Conservation (phyloP, 2,329 filamentous ascomycete species). For the Mycogone perniciosa region DNA sequence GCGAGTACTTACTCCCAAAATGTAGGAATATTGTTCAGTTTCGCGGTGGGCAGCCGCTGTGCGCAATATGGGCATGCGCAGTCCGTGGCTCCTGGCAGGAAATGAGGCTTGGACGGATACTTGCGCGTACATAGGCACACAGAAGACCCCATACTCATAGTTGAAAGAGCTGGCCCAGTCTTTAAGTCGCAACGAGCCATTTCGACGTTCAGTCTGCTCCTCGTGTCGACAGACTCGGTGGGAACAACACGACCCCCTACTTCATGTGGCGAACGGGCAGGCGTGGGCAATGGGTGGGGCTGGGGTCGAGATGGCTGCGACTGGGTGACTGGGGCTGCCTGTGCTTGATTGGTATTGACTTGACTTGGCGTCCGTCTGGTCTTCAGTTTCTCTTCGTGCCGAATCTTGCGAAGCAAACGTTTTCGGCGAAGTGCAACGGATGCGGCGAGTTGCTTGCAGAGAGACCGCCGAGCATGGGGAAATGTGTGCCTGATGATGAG, state of each 20-base stretch:
- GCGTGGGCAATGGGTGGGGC: no score
- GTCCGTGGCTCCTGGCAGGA: neutral
- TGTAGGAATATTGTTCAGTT: neutral
- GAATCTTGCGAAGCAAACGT: neutral
- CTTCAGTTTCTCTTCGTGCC: neutral
- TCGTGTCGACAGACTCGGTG: neutral
- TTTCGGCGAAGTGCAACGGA: neutral
- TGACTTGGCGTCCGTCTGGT: no score
- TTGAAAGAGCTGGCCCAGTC: neutral
- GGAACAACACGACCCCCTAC: no score
- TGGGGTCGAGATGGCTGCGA: no score
- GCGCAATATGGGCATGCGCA: neutral
- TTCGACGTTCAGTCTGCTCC: neutral
- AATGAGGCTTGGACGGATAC: neutral
- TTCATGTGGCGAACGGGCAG: no score
- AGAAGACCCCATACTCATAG: neutral
- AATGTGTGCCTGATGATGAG: neutral
- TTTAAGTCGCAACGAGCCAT: neutral
- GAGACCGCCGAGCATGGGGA: neutral
- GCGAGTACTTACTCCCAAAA: neutral
- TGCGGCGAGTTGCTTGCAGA: neutral
- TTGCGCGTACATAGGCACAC: neutral
- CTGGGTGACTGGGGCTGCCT: no score
- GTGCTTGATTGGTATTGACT: neutral
- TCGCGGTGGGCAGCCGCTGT: neutral